Evolutionary conservation across 164 flowering plant species (phyloP), one percentile per base, ranked within the genome.

Genomic region (Taxillus chinensis): DNA sequence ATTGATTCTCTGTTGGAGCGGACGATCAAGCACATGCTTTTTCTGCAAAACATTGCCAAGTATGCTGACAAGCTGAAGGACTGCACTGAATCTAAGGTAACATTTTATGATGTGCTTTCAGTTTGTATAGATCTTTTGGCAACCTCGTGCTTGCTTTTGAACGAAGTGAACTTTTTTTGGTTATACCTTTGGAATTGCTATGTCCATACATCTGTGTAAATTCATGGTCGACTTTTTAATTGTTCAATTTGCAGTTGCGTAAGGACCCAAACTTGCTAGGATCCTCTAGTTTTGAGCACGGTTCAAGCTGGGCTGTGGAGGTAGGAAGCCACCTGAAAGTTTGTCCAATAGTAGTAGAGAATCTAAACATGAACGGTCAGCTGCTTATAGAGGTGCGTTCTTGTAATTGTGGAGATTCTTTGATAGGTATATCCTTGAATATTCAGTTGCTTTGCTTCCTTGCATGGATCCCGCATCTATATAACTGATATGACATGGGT

Each of bases 221-320:
- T 27, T 27, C 27, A 27, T 27, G 27, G 1, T 27, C 27, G 0
- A 2, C 27, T 27, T 27, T 27, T 27, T 27, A 27, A 42, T 55
- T 65, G 45, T 62, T 63, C 48, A 62, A 48, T 63, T 27, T 69
- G 69, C 79, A 81, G 95, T 65, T 82, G 74, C 75, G 65, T 61
- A 76, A 78, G 70, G 79, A 73, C 64, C 51, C 65, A 14, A 71
- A 75, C 39, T 42, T 66, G 39, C 56, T 38, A 41, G 81, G 83
- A 62, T 69, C 82, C 60, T 72, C 75, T 11, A 65, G 65, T 68
- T 59, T 61, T 64, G 88, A 87, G 49, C 83, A 80, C 57, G 92
- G 86, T 61, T 80, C 96, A 64, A 90, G 90, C 75, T 86, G 95
- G 89, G 90, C 86, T 8, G 75, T 87, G 65, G 90, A 87, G 77